Base-by-base conservation (phyloP, 306 rosid genomes). In the Hippophae gyantsensis region DNA sequence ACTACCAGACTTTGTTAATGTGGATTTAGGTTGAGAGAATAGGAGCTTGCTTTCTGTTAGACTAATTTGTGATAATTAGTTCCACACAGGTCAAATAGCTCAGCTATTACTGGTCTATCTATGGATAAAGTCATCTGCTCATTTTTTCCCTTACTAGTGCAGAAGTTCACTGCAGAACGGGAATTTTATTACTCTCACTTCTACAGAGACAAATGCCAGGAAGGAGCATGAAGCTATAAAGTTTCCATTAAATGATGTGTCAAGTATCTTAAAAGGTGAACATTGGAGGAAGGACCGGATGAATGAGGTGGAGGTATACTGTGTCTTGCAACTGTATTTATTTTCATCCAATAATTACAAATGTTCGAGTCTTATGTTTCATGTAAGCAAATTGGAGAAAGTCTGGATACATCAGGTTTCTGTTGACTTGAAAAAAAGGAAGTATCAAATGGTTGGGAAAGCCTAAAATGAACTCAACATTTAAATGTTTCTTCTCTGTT, bases 151-250 rank as follows among this genome's bases (percentile, higher is more conserved):
- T 41, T 58, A 10, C 26, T 38, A 61, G 55, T 61, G 27, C 71
- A 78, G 86, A 69, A 52, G 52, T 43, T 56, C 66, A 27, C 42
- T 67, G 61, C 69, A 43, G 55, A 73, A 57, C 48, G 78, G 68
- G 25, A 71, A 81, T 66, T 76, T 72, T 42, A 57, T 72, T 65
- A 62, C 53, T 71, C 76, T 51, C 60, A 61, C 54, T 68, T 52
- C 61, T 42, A 23, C 53, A 48, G 65, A 62, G 43, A 42, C 61
- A 32, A 52, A 63, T 51, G 56, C 67, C 53, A 55, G 14, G 53
- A 78, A 64, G 71, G 73, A 72, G 14, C 54, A 25, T 54, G 76
- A 63, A 50, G 69, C 49, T 26, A 72, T 76, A 57, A 66, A 71
- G 38, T 51, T 56, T 32, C 57, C 50, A 23, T 52, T 10, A 9